Evolutionary conservation across 345 rosid genomes (phyloP), one percentile per base, ranked within the genome.

Genomic region (Geranium brycei): DNA sequence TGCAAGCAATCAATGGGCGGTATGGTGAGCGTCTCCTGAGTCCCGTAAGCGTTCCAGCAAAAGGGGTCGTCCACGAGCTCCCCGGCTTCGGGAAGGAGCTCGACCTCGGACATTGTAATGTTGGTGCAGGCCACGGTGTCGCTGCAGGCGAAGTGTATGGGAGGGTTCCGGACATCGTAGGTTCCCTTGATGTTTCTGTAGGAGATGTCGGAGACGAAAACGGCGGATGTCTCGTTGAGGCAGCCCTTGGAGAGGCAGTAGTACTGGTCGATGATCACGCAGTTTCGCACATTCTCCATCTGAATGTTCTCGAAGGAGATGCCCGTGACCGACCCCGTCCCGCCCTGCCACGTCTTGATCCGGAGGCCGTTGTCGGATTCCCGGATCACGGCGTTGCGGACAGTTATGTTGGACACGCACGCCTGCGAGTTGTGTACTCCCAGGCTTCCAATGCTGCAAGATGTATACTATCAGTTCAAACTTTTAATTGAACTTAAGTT

Each of bases 281-380:
- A 93, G 72, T 93, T 93, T 62, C 79, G 71, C 1, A 93, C 99
- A 64, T 93, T 88, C 69, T 93, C 96, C 90, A 93, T 85, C 70
- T 90, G 88, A 58, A 93, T 93, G 83, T 93, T 86, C 62, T 87
- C 85, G 17, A 89, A 89, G 0, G 74, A 70, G 41, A 93, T 81
- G 59, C 72, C 86, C 0, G 87, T 83, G 3, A 89, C 99, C 0
- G 76, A 77, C 7, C 99, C 99, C 0, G 82, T 69, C 1, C 99
- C 99, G 0, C 97, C 99, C 72, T 93, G 99, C 99, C 97, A 93
- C 41, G 99, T 93, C 81, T 93, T 93, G 63, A 93, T 81, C 60
- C 97, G 68, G 0, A 93, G 81, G 0, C 99, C 99, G 17, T 93
- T 90, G 73, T 93, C 99, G 0, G 99, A 93, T 72, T 93, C 96